Evolutionary conservation across 129 eudicot species (phyloP), one percentile per base, ranked within the genome.

Genomic region (Apium graveolens): DNA sequence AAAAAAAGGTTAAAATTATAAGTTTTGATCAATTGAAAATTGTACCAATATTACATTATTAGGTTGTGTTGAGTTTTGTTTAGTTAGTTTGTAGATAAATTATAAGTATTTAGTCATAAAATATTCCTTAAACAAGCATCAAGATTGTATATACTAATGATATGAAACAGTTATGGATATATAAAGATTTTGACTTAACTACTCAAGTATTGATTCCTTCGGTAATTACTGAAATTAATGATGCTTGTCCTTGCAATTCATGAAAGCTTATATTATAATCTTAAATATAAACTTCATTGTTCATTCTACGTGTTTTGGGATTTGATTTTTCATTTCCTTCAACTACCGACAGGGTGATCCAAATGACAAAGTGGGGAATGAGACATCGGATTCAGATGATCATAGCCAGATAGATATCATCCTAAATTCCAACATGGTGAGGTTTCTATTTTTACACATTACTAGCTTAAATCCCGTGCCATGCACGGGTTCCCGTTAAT

Each of bases 351-450:
- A 92, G 97, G 92, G 84, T 80, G 83, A 75, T 85, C 45, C 83
- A 26, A 78, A 79, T 46, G 86, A 82, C 57, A 73, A 70, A 62
- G 84, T 76, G 78, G 85, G 79, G 29, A 48, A 24, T 13, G 78
- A 70, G 77, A 34, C 78, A 72, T 43, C 37, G 75, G 85, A 80
- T 32, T 78, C 84, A 7, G 86, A 77, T 79, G 87, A 81, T 48
- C 60, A 71, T n/a, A 86, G 82, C 78, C 80, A 80, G 79, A 85
- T 70, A 70, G 80, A 80, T 85, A 77, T 51, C 71, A 73, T 41
- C 81, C 75, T 78, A 34, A 90, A 89, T 74, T 69, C 84, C 69
- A 51, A 20, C 62, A 77, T 81, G 85, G 97, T 91, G 78, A 83
- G 87, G 51, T 76, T 66, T 60, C 31, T 51, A 42, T 24, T 43